Evolutionary conservation across 345 rosid species (phyloP).

Genomic region (Hypericum androsaemum): DNA sequence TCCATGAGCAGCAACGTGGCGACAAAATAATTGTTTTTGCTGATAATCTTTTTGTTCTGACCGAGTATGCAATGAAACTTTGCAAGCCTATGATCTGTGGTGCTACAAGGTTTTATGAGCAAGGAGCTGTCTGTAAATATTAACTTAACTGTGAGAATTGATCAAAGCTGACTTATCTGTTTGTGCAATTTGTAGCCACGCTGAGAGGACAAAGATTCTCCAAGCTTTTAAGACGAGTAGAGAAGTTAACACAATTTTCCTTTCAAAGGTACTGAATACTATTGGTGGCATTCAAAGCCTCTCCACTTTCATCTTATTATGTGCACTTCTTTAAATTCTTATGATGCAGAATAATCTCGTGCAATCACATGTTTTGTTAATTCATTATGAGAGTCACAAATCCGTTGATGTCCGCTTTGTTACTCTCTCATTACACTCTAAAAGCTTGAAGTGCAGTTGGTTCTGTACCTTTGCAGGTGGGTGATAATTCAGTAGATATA

Average conservation of each 20-base stretch:
- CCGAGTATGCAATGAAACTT: conserved; percentile 85
- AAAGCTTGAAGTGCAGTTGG: background rate
- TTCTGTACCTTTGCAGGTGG: conserved; percentile 47
- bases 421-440: too few species aligned
- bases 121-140: conserved; percentile 2
- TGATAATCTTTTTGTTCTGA: conserved; percentile 91
- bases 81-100: conserved; percentile 98
- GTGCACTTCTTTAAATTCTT: too few species aligned
- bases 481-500: conserved; percentile 96
- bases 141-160: background rate
- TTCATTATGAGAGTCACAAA: too few species aligned
- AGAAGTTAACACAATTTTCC: conserved; percentile 72
- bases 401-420: too few species aligned
- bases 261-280: conserved; percentile 56
- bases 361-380: too few species aligned
- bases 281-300: background rate
- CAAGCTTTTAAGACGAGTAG: conserved; percentile 78
- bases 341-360: too few species aligned
- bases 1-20: conserved; percentile 86
- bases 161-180: conserved; percentile 4
- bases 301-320: background rate
- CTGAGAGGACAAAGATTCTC: conserved; percentile 90
- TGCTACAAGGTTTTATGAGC: conserved; percentile 72
- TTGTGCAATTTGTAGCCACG: conserved; percentile 50
- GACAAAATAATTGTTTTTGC: conserved; percentile 95